Percentiles rank a stretch among this genome's conserved stretches.
Evolutionary conservation across 129 eudicot genomes (phyloP).

Genomic region (Chrysanthemum seticuspe): DNA sequence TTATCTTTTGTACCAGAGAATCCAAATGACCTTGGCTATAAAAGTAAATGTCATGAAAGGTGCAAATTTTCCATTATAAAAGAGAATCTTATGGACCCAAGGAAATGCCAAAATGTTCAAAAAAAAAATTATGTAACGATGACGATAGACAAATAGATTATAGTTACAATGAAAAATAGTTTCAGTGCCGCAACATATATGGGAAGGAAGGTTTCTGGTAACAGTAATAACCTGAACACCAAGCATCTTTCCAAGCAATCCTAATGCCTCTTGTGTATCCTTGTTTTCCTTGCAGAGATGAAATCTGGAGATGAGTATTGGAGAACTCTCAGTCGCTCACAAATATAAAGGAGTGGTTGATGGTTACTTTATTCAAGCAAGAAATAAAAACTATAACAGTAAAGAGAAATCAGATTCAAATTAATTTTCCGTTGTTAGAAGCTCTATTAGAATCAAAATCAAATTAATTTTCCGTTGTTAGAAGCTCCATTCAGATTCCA

Average conservation of each 20-base stretch:
- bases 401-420: slow-evolving; percentile 10
- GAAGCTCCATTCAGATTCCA: not conserved
- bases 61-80: not conserved
- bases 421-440: slow-evolving; percentile 14
- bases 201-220: slow-evolving; percentile 7
- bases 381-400: slow-evolving; percentile 14
- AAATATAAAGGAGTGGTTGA: not conserved
- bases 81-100: not conserved
- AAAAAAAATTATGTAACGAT: not conserved
- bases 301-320: slow-evolving; percentile 50
- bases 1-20: slow-evolving; percentile 98
- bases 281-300: slow-evolving; percentile 98
- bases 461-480: slow-evolving; percentile 16
- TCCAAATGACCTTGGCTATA: slow-evolving; percentile 94
- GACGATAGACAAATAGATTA: not conserved
- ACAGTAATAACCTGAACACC: slow-evolving; percentile 73
- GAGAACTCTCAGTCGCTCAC: slow-evolving; percentile 6
- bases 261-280: slow-evolving; percentile 96
- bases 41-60: slow-evolving; percentile 23
- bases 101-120: slow-evolving; percentile 1
- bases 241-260: slow-evolving; percentile 95
- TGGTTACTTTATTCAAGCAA: slow-evolving; percentile 11
- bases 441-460: slow-evolving; percentile 4
- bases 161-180: not conserved
- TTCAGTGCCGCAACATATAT: slow-evolving; percentile 10